phyloP scores from a whole-genome alignment of 495 filamentous ascomycete species.

The Aspergillus affinis region DNA sequence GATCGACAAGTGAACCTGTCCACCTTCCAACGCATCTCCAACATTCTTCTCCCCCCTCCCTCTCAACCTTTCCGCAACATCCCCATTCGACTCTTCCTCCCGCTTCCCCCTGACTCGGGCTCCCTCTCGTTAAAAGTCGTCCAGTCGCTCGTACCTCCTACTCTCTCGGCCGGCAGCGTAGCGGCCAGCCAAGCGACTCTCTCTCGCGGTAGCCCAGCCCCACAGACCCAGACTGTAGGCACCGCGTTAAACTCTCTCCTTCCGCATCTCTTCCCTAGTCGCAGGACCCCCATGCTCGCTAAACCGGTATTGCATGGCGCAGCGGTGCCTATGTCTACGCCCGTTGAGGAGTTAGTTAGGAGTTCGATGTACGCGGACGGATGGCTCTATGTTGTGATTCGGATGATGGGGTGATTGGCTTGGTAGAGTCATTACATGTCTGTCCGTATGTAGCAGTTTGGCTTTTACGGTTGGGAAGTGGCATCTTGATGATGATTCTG shows the following conservation, averaged over 20 bases:
- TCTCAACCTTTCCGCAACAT: conserved; percentile 73
- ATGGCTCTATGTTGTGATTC: conserved; percentile 82
- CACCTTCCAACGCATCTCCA: conserved; percentile 71
- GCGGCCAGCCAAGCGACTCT: conserved; percentile 29
- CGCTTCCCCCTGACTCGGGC: conserved; percentile 55
- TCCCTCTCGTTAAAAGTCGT: conserved; percentile 61
- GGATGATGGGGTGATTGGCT: conserved; percentile 58
- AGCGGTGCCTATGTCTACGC: conserved; percentile 75
- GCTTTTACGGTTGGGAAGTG: too few relatives aligned
- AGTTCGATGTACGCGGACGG: conserved; percentile 87
- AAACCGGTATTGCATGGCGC: conserved; percentile 87
- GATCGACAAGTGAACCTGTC: conserved; percentile 63
- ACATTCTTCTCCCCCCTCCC: conserved; percentile 73
- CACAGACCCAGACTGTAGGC: conserved; percentile 76
- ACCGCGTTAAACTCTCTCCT: conserved; percentile 73
- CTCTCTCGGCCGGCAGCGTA: conserved; percentile 26
- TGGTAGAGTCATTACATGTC: too few relatives aligned
- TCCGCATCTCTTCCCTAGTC: conserved; percentile 83
- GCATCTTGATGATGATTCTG: not conserved
- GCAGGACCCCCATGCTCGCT: conserved; percentile 84
- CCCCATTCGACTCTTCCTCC: conserved; percentile 85
- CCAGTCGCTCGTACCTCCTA: conserved; percentile 65
- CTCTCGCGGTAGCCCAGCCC: conserved; percentile 28
- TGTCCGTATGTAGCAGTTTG: too few relatives aligned
- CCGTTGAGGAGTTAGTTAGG: conserved; percentile 80